Evolutionary conservation across 768 basidiomycete species (phyloP), one percentile per base, ranked within the genome.

Genomic region (Dioszegia hungarica): DNA sequence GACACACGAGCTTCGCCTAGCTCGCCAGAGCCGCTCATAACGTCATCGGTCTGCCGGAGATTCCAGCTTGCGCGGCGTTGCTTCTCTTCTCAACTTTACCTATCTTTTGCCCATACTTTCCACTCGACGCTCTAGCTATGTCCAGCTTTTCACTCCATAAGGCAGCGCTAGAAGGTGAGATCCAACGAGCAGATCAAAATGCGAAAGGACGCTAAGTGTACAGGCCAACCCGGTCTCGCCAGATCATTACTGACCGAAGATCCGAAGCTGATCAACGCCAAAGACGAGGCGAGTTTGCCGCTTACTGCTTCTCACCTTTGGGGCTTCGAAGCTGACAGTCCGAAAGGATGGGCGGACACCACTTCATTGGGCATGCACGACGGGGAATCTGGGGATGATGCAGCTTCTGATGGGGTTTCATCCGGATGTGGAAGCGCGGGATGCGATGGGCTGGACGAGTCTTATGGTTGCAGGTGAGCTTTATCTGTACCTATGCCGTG

Each of bases 331-430:
- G 28, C 29, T 33, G 34, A 50, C 17, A 11, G 25, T 20, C 50
- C 56, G 12, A 44, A 31, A 77, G 77, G 77, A 77, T 47, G 74
- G 73, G 5, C 47, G 77, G 17, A 76, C 77, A 31, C 68, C 77
- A 5, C 61, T 76, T 17, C 77, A 77, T 51, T 77, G 77, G 77
- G 74, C 75, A 5, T 69, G 71, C 15, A 69, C 73, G 24, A 66
- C 66, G 1, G 49, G 61, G 1, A 66, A 65, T 29, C 54, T 75
- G 11, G 59, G 62, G 27, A 66, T 75, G 40, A 38, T 65, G 0
- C 75, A 77, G 50, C 56, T 70, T 2, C 43, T 77, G 3, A 54
- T 77, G 15, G 47, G 58, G 0, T 54, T 72, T 57, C 39, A 60
- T 28, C 69, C 74, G 6, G 64, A 76, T n/a, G 49, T 77, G 5